Evolutionary conservation across 805 yeast species (phyloP).

Genomic region (Metschnikowia borealis): DNA sequence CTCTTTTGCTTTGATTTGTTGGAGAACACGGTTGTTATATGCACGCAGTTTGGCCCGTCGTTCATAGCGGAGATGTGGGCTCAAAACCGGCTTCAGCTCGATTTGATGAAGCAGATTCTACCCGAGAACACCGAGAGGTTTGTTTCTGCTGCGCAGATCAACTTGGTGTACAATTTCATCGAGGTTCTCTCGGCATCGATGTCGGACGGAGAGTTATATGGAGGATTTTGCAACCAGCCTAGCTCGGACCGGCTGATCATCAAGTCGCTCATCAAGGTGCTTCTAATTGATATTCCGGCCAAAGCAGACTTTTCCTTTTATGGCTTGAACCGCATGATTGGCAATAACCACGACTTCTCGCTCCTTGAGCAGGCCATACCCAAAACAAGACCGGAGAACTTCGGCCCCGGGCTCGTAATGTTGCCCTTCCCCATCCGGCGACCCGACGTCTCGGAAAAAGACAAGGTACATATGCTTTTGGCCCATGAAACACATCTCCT

Average conservation of each 20-base stretch:
- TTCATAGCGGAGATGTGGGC: slow-evolving; percentile 21
- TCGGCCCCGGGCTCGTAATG: slow-evolving; percentile 7
- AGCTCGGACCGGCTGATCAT: slow-evolving; percentile 13
- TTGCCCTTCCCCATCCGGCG: slow-evolving; percentile 13
- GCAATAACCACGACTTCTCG: slow-evolving; percentile 44
- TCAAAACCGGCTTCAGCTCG: slow-evolving; percentile 28
- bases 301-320: slow-evolving; percentile 42
- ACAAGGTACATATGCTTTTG: slow-evolving; percentile 18
- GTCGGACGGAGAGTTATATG: slow-evolving; percentile 10
- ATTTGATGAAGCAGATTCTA: slow-evolving; percentile 37
- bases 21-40: slow-evolving; percentile 39
- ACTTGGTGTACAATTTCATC: slow-evolving; percentile 48
- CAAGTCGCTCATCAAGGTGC: slow-evolving; percentile 30
- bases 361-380: slow-evolving; percentile 45
- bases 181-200: slow-evolving; percentile 49
- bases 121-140: slow-evolving; percentile 48
- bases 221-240: slow-evolving; percentile 5
- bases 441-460: background rate
- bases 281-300: slow-evolving; percentile 40
- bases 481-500: slow-evolving; percentile 44
- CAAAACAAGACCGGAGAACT: slow-evolving; percentile 1
- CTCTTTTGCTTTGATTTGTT: slow-evolving; percentile 53
- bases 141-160: slow-evolving; percentile 38
- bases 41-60: slow-evolving; percentile 23
- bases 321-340: slow-evolving; percentile 53